Conservation (phyloP, 139 green algal species). For the Micractinium sp. region DNA sequence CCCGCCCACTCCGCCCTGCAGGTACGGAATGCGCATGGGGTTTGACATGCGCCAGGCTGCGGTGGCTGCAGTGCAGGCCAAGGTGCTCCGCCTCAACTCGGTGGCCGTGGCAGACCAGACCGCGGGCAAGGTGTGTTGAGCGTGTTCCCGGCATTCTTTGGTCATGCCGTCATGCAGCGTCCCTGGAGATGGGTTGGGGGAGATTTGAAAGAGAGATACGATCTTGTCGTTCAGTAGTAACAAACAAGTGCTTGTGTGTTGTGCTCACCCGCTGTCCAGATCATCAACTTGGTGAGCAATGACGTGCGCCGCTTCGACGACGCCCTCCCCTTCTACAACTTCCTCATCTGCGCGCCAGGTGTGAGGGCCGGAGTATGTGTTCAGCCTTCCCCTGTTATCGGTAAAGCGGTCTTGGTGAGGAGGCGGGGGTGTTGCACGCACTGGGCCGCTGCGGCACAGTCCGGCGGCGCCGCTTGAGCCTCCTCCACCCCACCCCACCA, state of each 20-base stretch:
- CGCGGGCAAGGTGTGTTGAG: conserved; percentile 42
- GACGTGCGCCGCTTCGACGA: conserved; percentile 85
- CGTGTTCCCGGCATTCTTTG: background rate
- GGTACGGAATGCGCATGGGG: conserved; percentile 75
- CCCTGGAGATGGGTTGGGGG: background rate
- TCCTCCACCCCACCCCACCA: background rate
- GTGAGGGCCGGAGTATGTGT: too few species aligned
- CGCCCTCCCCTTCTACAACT: conserved; percentile 71
- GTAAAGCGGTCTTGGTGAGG: too few species aligned
- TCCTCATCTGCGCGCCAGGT: conserved; percentile 40
- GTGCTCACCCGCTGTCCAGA: conserved; percentile 14
- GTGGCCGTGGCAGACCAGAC: conserved; percentile 60
- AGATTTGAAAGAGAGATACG: too few species aligned
- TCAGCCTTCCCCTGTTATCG: too few species aligned
- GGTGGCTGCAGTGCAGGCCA: conserved; percentile 59
- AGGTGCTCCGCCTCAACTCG: conserved; percentile 78
- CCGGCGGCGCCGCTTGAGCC: too few species aligned
- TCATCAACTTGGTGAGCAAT: conserved; percentile 65
- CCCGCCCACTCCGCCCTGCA: conserved; percentile 17
- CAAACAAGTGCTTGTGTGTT: background rate
- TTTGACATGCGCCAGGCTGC: conserved; percentile 69
- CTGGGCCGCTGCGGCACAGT: too few species aligned
- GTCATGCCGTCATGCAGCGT: too few species aligned
- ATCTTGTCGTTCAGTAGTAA: too few species aligned
- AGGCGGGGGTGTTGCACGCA: too few species aligned